Base-by-base conservation (phyloP, 108 stramenopile genomes). In the Nitzschia palea region DNA sequence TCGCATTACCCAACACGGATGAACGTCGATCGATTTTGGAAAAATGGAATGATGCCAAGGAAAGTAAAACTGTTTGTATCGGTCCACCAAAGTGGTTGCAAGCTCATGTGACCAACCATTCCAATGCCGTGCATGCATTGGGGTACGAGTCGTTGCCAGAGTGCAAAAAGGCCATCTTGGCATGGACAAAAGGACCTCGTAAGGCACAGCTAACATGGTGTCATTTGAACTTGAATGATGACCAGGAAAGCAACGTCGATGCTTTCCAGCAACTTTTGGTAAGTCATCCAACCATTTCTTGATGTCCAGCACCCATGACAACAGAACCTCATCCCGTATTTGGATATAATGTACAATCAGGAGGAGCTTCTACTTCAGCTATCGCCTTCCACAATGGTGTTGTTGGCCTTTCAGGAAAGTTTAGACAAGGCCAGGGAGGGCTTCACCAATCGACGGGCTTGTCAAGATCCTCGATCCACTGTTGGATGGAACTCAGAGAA, bases 151-250 rank as follows among this genome's bases (percentile, higher is more conserved):
- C 50, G 9, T 55, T 88, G 3, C 50, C 60, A 33, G 78, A 65
- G 62, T 55, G 73, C 4, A 86, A 82, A 28, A 86, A 86, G 80
- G 92, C 92, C 15, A 55, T 88, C 9, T 63, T 78, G 15, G 77
- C 92, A 14, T 93, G 85, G 85, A 58, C 85, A 4, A 74, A 77
- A 15, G 71, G 80, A 33, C 32, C 43, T 35, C 74, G 81, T 34
- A 73, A 75, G 62, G 80, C 91, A n/a, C 76, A 70, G 0, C 51
- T 93, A 33, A 55, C 87, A 12, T 93, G 87, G 85, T 77, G 86
- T 6, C 80, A 84, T 37, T 63, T 83, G 36, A 37, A 26, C 50
- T 52, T 82, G 35, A 44, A 62, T 37, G 55, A 62, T 17, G 55
- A 51, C 53, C 60, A 65, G 51, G 43, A 57, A 43, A 64, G n/a